These are phyloP conservation scores for Pugionium cornutum DNA, from an alignment of 345 rosid genomes.

Conservation along the genomic window DNA sequence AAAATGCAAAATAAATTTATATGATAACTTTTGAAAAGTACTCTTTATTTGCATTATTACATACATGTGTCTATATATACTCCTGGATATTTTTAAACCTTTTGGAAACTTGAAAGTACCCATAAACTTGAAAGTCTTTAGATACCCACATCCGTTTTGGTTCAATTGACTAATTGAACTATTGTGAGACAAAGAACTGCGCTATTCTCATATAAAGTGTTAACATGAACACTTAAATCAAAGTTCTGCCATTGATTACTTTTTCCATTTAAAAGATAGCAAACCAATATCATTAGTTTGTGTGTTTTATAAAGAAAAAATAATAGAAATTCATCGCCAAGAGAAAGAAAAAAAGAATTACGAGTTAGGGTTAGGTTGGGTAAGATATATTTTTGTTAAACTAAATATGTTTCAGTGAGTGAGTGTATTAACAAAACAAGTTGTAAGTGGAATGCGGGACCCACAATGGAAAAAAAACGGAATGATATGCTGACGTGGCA, in stretches of 20 bases:
- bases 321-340: background rate
- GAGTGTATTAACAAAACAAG: slow-evolving; percentile 15
- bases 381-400: background rate
- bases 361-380: background rate
- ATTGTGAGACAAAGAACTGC: background rate
- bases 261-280: background rate
- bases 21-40: no score
- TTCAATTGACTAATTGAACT: slow-evolving; percentile 10
- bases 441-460: slow-evolving; percentile 48
- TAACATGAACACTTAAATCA: slow-evolving; percentile 8
- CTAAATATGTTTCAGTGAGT: slow-evolving; percentile 1
- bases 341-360: background rate
- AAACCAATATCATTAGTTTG: background rate
- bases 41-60: background rate
- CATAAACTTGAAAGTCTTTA: no score
- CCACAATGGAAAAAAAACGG: slow-evolving; percentile 42
- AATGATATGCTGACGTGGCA: slow-evolving; percentile 64
- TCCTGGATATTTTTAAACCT: background rate
- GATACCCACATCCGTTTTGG: slow-evolving; percentile 18
- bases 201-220: slow-evolving; percentile 6
- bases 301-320: slow-evolving; percentile 10
- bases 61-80: background rate
- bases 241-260: slow-evolving; percentile 7
- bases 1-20: no score
- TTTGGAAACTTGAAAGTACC: no score